phyloP scores from a whole-genome alignment of 1,139 yeast species.

The Hansenula anomala region DNA sequence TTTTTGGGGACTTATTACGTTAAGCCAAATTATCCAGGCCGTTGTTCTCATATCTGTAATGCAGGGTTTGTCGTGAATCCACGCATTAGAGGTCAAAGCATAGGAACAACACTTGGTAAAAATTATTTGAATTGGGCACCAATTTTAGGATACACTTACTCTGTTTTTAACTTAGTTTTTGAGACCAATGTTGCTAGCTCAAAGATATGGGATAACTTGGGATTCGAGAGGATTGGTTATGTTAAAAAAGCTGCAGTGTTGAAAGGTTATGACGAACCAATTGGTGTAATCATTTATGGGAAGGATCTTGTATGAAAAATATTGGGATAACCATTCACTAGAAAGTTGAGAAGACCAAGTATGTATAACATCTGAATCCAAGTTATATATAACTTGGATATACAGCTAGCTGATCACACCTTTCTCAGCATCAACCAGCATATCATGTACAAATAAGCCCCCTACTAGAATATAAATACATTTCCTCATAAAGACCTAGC shows the following conservation, averaged over 20 bases:
- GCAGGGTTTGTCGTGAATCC: conserved; percentile 70
- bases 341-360: too few species aligned
- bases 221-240: conserved; percentile 68
- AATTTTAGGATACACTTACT: conserved; percentile 63
- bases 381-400: too few species aligned
- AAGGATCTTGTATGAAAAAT: conserved; percentile 44
- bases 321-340: too few species aligned
- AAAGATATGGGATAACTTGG: conserved; percentile 70
- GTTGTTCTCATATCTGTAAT: conserved; percentile 76
- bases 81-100: conserved; percentile 45
- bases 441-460: too few species aligned
- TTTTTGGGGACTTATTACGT: conserved; percentile 69
- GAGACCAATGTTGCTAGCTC: conserved; percentile 65
- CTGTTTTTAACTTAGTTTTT: conserved; percentile 80
- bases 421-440: too few species aligned
- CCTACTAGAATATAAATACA: too few species aligned
- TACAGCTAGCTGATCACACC: too few species aligned
- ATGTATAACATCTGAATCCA: too few species aligned
- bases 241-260: conserved; percentile 63
- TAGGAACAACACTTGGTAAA: conserved; percentile 61
- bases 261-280: conserved; percentile 53
- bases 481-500: too few species aligned
- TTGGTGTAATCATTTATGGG: conserved; percentile 67
- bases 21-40: conserved; percentile 73
- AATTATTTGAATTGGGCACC: conserved; percentile 65